phyloP scores from a whole-genome alignment of 1,139 yeast species.

The Protomyces macrosporus region DNA sequence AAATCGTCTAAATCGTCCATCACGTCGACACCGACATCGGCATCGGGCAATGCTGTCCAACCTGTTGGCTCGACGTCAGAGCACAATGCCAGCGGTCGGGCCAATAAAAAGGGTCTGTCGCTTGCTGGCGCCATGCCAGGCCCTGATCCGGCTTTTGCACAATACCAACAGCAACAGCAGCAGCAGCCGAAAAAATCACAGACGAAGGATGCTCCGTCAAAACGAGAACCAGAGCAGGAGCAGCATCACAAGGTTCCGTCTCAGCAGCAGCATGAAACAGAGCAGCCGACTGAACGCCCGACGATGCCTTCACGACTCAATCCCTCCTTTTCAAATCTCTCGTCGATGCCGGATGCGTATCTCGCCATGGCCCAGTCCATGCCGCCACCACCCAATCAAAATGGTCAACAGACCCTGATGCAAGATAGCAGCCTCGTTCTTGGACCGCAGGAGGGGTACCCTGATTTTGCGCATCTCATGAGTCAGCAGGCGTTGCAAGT shows the following conservation, averaged over 20 bases:
- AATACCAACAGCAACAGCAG: too few species aligned
- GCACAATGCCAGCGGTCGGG: not conserved
- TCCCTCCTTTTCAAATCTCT: not conserved
- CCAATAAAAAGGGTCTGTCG: not conserved
- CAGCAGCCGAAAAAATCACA: not conserved
- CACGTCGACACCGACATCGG: not conserved
- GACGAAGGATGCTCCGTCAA: not conserved
- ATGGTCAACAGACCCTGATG: not conserved
- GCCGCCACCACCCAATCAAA: too few species aligned
- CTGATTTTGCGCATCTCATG: not conserved
- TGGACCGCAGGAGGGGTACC: not conserved
- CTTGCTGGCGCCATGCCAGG: not conserved
- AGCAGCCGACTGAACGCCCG: not conserved
- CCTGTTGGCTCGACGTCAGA: not conserved
- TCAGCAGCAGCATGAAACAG: not conserved
- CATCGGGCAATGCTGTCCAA: not conserved
- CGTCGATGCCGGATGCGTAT: not conserved
- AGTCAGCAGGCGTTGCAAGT: not conserved
- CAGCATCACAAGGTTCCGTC: not conserved
- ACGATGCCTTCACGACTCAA: not conserved
- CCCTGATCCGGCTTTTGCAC: not conserved
- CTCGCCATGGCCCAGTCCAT: not conserved
- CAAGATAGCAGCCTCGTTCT: not conserved
- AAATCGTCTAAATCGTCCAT: not conserved
- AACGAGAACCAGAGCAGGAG: not conserved